phyloP scores from a whole-genome alignment of 176 grass and related monocot genomes.

The Raddia distichophylla region DNA sequence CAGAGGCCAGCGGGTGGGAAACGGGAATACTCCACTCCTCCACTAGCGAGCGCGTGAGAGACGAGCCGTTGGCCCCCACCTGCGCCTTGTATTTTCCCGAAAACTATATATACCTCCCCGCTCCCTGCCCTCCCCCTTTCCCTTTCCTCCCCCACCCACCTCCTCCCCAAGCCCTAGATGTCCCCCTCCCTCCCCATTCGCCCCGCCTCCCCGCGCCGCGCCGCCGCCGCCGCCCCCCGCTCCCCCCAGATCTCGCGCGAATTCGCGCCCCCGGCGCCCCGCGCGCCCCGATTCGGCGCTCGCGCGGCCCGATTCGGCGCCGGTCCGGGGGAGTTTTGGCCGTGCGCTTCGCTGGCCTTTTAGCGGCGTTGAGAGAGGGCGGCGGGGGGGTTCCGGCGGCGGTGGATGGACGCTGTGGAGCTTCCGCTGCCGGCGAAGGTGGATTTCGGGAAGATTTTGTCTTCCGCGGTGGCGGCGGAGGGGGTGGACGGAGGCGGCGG shows the following conservation, averaged over 20 bases:
- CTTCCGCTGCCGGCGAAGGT: conserved; percentile 67
- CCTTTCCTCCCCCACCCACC: conserved; percentile 49
- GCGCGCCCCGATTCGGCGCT: conserved; percentile 37
- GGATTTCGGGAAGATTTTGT: conserved; percentile 63
- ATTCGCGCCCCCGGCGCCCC: background rate
- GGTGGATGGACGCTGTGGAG: conserved; percentile 79
- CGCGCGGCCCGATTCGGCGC: conserved; percentile 37
- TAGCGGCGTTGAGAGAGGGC: background rate
- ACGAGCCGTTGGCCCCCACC: conserved; percentile 30
- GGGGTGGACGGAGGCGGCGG: conserved; percentile 47
- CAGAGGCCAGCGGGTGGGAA: background rate
- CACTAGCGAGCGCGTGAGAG: conserved; percentile 42
- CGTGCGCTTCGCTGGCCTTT: background rate
- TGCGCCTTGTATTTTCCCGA: conserved; percentile 79
- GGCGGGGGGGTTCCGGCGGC: background rate
- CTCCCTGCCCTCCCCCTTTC: conserved; percentile 51
- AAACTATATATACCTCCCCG: conserved; percentile 92
- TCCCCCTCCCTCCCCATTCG: conserved; percentile 39
- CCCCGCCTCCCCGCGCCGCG: conserved; percentile 29
- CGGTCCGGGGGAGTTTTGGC: conserved; percentile 27
- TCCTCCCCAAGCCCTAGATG: conserved; percentile 59
- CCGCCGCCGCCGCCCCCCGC: background rate
- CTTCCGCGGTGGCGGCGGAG: conserved; percentile 26
- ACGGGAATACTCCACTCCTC: background rate
- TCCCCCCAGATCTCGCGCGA: conserved; percentile 47